phyloP scores from a whole-genome alignment of 2,329 filamentous ascomycete species.

The Scedosporium aurantiacum region DNA sequence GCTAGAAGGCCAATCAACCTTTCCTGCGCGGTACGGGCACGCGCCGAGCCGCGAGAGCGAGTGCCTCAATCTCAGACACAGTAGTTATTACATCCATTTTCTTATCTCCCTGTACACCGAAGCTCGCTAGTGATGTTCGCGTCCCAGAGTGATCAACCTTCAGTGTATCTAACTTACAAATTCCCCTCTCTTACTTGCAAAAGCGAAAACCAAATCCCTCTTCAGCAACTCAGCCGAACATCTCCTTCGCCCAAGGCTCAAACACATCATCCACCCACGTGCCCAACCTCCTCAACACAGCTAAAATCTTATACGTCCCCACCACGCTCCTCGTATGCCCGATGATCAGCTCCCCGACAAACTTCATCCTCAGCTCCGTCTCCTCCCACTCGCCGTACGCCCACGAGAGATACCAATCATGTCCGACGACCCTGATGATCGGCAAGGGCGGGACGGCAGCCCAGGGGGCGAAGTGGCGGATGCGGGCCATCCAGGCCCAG shows the following conservation, averaged over 20 bases:
- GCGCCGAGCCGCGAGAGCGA: no score
- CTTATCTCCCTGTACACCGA: no score
- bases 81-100: no score
- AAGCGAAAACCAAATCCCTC: background rate
- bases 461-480: background rate
- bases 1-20: no score
- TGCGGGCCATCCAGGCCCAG: background rate
- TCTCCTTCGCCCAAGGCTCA: background rate
- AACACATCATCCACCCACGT: background rate
- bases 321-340: background rate
- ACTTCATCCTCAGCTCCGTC: background rate
- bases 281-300: background rate
- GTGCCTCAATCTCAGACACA: no score
- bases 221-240: background rate
- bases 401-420: background rate
- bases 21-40: no score
- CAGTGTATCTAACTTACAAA: background rate
- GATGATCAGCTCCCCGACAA: background rate
- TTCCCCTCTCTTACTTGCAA: background rate
- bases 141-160: no score
- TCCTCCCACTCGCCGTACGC: background rate
- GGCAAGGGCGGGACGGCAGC: background rate
- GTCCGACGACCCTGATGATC: background rate
- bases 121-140: no score
- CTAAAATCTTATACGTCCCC: background rate